Base-by-base conservation (phyloP, 2,329 filamentous ascomycete genomes). In the Talaromyces marneffei region DNA sequence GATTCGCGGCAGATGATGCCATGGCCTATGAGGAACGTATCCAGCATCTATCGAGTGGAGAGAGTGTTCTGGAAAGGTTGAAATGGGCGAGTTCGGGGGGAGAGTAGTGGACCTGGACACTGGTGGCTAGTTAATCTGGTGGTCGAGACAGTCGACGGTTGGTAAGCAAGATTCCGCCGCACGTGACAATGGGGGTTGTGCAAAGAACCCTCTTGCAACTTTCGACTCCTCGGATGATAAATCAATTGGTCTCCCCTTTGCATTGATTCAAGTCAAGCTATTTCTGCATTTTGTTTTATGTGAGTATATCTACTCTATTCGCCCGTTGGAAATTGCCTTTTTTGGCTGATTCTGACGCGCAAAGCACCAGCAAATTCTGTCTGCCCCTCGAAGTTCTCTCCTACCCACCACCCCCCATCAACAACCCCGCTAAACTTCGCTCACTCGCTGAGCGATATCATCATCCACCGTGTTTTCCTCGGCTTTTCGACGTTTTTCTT, bases 381-480 rank as follows among this genome's bases (percentile, higher is more conserved):
- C n/a, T 57, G 40, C 40, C 29, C 29, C 42, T 58, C 56, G 33
- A 56, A 12, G n/a, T n/a, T n/a, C 14, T 29, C 29, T 44, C 14
- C 20, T 48, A 16, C 40, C 2, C 25, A 27, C 35, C 33, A 57
- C 6, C 18, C 10, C 40, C 2, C 25, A 27, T 25, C 33, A 57
- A 2, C 18, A 48, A 39, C 52, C 50, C 59, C n/a, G 35, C 40
- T 50, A 48, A n/a, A 29, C 33, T 23, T 56, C 52, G 52, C 60
- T 53, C 54, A 44, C 54, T 40, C n/a, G 50, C 59, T 53, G 57
- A 55, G 52, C 58, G 50, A 29, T 23, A 52, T 64, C 66, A 73
- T 81, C 82, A 86, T 88, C 80, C 90, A 96, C 92, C 82, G 85
- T 96, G 93, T 96, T 96, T 84, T 91, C 91, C 82, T 91, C 88